phyloP scores from a whole-genome alignment of 192 early-diverging fungal genomes.

The Gryganskiella cystojenkinii region DNA sequence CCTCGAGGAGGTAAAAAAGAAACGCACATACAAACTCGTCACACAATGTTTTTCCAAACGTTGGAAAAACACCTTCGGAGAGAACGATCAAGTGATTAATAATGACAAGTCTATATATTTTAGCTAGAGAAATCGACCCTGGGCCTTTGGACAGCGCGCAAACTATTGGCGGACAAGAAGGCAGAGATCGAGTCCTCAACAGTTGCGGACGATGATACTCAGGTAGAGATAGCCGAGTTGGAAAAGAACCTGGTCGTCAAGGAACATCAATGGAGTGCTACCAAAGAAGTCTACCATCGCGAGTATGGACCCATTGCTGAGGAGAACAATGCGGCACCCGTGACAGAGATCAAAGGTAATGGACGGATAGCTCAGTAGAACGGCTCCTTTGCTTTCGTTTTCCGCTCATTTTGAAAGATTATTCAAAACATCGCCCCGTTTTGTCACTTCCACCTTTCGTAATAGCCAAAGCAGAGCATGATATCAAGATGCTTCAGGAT shows the following conservation, averaged over 20 bases:
- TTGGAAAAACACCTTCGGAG: too few relatives aligned
- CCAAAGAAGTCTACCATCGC: conserved; percentile 44
- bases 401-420: not conserved
- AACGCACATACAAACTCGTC: not conserved
- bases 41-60: too few relatives aligned
- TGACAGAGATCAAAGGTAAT: conserved; percentile 36
- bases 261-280: conserved; percentile 47
- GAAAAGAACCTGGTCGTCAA: conserved; percentile 4
- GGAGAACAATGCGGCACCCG: not conserved
- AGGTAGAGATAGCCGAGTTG: conserved; percentile 21
- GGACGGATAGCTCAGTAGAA: not conserved
- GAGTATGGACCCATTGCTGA: conserved; percentile 40
- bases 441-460: not conserved
- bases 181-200: conserved; percentile 8
- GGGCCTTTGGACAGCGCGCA: conserved; percentile 10
- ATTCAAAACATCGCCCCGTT: not conserved
- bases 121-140: conserved; percentile 37
- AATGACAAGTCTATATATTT: not conserved
- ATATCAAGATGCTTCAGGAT: conserved; percentile 39
- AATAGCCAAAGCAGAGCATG: conserved; percentile 32
- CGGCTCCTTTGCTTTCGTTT: not conserved
- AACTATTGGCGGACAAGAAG: conserved; percentile 15
- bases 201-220: not conserved
- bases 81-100: too few relatives aligned
- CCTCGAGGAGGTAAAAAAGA: conserved; percentile 39